Evolutionary conservation across 148 eudicot genomes (phyloP), one percentile per base, ranked within the genome.

Genomic region (Camellia sinensis): DNA sequence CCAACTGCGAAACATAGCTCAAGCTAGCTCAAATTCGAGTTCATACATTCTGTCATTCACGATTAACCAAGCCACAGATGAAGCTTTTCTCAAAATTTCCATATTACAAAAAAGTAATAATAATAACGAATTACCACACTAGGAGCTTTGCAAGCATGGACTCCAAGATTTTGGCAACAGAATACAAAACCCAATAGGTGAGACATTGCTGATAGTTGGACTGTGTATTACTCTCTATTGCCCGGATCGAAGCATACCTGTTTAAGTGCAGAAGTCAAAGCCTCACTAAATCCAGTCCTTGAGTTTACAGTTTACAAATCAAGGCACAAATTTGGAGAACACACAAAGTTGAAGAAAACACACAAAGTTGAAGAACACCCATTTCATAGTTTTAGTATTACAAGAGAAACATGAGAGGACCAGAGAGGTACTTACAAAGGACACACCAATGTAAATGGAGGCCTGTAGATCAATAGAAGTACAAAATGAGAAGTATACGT

Each of bases 241-340:
- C 83, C 61, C 70, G 68, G 78, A 81, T 81, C 52, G 83, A 82
- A 50, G 84, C 71, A 71, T 50, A 82, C 80, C 84, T 82, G 63
- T 65, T 11, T 4, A 0, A 12, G 50, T 17, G 2, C 18, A 15
- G 19, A 15, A 8, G n/a, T 41, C 1, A 18, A 41, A 60, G 15
- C 8, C 59, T 6, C 69, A 3, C 43, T 15, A 21, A 10, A 19
- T 29, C 13, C 21, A 50, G 19, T 29, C 12, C 71, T 17, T 1
- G 17, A 17, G 17, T 60, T 5, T 2, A 18, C 13, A 70, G 14
- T 21, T 19, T 2, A 65, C 3, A 64, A 64, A 64, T 64, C 0
- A 46, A 77, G 8, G 43, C 10, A 76, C 67, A 76, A 45, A 63
- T 3, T 19, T 46, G 61, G 18, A 46, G 19, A 62, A n/a, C 21